Percentiles rank a stretch among this genome's conserved stretches.
These are phyloP conservation scores for Chiua virens DNA, from an alignment of 768 basidiomycete genomes.

Conservation along the genomic window DNA sequence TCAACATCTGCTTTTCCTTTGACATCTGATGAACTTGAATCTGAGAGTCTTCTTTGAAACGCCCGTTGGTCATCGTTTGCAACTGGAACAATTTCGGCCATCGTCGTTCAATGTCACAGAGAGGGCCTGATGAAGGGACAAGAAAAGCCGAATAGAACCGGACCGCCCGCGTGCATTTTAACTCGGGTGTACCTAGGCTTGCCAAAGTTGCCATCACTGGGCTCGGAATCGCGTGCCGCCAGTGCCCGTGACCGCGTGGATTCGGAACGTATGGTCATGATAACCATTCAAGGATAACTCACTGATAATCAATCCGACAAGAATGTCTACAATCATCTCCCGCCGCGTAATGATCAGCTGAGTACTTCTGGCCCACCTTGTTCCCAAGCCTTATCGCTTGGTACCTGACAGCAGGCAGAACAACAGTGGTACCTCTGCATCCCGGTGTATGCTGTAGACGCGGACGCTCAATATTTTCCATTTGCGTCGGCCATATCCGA, in stretches of 20 bases:
- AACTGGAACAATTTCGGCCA: constrained; percentile 15
- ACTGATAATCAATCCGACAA: neutral
- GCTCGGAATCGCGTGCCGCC: neutral
- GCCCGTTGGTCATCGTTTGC: constrained; percentile 1
- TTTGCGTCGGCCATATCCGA: no score
- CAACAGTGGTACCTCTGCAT: no score
- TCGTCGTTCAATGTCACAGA: constrained; percentile 7
- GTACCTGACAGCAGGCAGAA: no score
- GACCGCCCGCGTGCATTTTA: constrained; percentile 1
- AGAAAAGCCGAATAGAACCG: constrained; percentile 7
- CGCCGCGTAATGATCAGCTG: neutral
- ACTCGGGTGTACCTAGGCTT: neutral
- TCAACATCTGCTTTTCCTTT: constrained; percentile 23
- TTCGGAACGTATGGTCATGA: neutral
- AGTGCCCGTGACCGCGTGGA: constrained; percentile 1
- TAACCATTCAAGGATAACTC: neutral
- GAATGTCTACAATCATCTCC: no score
- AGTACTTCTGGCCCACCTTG: neutral
- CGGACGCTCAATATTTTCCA: no score
- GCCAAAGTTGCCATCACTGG: neutral
- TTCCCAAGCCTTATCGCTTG: constrained; percentile 1
- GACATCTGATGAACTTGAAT: constrained; percentile 11
- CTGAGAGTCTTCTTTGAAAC: constrained; percentile 22
- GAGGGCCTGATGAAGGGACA: neutral
- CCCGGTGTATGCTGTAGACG: no score